Evolutionary conservation across 2,329 filamentous ascomycete genomes (phyloP), one percentile per base, ranked within the genome.

Genomic region (Pyricularia sp.): DNA sequence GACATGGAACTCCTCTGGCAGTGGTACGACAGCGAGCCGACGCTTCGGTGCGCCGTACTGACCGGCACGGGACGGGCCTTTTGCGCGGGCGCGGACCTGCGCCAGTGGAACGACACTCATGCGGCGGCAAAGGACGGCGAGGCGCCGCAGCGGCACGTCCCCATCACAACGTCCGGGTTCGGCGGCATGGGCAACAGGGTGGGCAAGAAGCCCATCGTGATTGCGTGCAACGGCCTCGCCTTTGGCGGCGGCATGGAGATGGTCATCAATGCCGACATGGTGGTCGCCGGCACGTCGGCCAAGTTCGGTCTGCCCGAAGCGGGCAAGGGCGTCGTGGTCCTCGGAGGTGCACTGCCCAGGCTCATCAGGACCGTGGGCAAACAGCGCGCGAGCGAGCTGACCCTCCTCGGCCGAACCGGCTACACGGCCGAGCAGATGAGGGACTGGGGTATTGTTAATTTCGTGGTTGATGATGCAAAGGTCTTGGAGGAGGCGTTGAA

Each of bases 211-310:
- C 92, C 92, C 6, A 83, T 94, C 69, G 85, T 94, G 31, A 90
- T 88, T 1, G 92, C 91, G 0, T 89, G 94, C 25, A 92, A 93
- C 74, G 92, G 92, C 7, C 81, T 90, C 23, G 91, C 90, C 69
- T 83, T 92, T 64, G 92, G 92, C 50, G 92, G 91, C 68, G 92
- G 91, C 1, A 89, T 91, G 78, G 92, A 94, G 81, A 92, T 93
- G 80, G 84, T 87, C 14, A 81, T 90, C 66, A 92, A 93, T 78
- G 86, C 85, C 71, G 92, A 95, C 80, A 79, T 94, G 69, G 84
- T 93, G 2, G 77, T 94, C 36, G 90, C 91, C 3, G 80, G 83
- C 2, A 75, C 79, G 3, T 74, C 76, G 14, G 90, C 90, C 0
- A 80, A 78, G 30, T 93, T 94, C 75, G 86, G 84, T 1, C 81